Base-by-base conservation (phyloP, 1,284 basidiomycete species). In the Pseudozyma hubeiensis region DNA sequence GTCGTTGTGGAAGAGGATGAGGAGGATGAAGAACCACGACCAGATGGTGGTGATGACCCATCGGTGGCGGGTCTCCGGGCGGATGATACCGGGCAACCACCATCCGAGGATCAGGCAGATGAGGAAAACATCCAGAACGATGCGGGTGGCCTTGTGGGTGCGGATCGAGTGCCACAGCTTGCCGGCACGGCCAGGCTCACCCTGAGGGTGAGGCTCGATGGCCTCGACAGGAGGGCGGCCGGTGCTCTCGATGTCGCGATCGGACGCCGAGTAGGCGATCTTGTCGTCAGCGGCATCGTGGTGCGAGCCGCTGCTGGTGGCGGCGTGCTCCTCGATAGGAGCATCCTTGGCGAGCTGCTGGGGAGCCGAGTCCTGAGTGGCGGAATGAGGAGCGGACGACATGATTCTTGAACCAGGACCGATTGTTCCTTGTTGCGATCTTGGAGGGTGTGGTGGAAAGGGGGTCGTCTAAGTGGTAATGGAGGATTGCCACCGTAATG, bases 1-100 rank as follows among this genome's bases (percentile, higher is more conserved):
- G 51, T 71, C 56, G 53, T 81, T 79, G 79, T 81, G 80, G 68
- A 81, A 72, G 41, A 81, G 78, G 60, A 81, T 79, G 50, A 81
- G 67, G 30, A 79, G 71, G 64, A 81, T 80, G 55, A 80, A 79
- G 77, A 79, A 80, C 78, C 75, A 77, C 5, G 74, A 65, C 63
- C 67, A 76, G 65, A 75, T 57, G 50, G 73, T 71, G 49, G 73
- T 76, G 46, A 76, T 76, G 46, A 76, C 61, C 73, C 73, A 76
- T 53, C 59, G 58, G 58, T 76, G 69, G 49, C 73, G 63, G 30
- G 73, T 76, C 62, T 71, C 62, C n/a, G 60, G 31, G 33, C 66
- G 61, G 34, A 73, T 65, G 63, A 76, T 76, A 52, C 73, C 73
- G 45, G 73, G 73, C 50, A 76, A 47, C 74, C 74, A 77, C 73